Conservation (phyloP, 352 stramenopile species). For the Phytophthora sp. region DNA sequence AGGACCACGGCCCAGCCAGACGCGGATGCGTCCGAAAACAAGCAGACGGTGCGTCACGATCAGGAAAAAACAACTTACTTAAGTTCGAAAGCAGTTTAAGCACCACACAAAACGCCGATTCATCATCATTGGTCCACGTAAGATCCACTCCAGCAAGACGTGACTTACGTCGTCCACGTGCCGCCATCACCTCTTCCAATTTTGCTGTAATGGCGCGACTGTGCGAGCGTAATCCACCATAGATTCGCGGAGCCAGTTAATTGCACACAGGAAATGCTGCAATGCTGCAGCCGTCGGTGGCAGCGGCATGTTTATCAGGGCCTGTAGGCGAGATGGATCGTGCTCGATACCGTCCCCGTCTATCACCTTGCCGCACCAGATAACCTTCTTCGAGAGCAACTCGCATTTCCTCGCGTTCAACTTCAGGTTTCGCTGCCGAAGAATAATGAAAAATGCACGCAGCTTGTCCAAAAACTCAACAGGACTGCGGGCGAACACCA, state of each 20-base stretch:
- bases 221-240: neutral
- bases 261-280: neutral
- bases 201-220: neutral
- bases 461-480: conserved; percentile 5
- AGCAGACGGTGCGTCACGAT: neutral
- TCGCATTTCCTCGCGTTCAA: conserved; percentile 23
- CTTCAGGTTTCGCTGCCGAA: conserved; percentile 10
- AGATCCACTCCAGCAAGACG: neutral
- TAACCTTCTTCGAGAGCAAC: conserved; percentile 11
- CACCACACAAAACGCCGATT: neutral
- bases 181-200: neutral
- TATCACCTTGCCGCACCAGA: conserved; percentile 31
- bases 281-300: neutral
- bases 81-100: neutral
- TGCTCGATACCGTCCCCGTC: conserved; percentile 6
- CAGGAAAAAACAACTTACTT: neutral
- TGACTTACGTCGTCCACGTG: neutral
- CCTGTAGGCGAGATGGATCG: neutral
- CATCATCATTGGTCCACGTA: neutral
- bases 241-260: neutral
- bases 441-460: conserved; percentile 13
- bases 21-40: neutral
- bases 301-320: neutral
- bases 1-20: neutral
- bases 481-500: conserved; percentile 24